These are phyloP conservation scores for Clonostachys chloroleuca DNA, from an alignment of 2,329 filamentous ascomycete species.

Conservation along the genomic window DNA sequence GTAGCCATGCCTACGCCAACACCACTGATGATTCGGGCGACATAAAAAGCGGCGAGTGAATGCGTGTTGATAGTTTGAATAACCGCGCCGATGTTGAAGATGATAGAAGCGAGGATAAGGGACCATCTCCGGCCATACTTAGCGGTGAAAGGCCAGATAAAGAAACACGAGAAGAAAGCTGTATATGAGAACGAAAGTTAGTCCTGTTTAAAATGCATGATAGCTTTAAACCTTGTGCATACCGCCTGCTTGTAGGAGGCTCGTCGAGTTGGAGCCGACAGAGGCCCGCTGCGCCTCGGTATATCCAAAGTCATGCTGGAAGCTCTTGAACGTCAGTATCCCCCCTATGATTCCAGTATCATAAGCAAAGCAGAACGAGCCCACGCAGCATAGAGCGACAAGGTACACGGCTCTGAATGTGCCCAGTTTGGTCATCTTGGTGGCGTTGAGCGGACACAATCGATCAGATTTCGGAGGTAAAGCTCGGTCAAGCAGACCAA, in stretches of 20 bases:
- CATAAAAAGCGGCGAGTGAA: conserved; percentile 28
- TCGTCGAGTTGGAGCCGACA: conserved; percentile 31
- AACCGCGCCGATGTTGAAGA: conserved; percentile 38
- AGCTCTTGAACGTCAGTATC: conserved; percentile 28
- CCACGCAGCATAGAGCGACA: conserved; percentile 27
- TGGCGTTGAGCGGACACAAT: too few species aligned
- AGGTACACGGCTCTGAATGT: conserved; percentile 29
- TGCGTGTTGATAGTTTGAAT: conserved; percentile 31
- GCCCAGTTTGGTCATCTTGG: conserved; percentile 11
- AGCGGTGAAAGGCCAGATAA: conserved; percentile 35
- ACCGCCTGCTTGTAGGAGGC: conserved; percentile 35
- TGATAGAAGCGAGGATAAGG: conserved; percentile 27
- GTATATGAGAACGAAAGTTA: not conserved
- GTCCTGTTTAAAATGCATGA: too few species aligned
- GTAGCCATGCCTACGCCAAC: conserved; percentile 30
- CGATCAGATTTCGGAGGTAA: too few species aligned
- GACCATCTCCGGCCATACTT: conserved; percentile 31
- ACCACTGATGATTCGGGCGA: conserved; percentile 26
- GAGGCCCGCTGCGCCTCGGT: conserved; percentile 17
- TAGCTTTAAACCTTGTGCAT: not conserved
- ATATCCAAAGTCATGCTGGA: conserved; percentile 29
- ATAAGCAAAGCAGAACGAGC: conserved; percentile 34
- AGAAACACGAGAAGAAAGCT: conserved; percentile 37
- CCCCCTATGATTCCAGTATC: conserved; percentile 37
- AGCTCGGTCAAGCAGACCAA: too few species aligned